These are phyloP conservation scores for Trichoderma harzianum DNA, from an alignment of 2,329 filamentous ascomycete genomes.

Conservation along the genomic window DNA sequence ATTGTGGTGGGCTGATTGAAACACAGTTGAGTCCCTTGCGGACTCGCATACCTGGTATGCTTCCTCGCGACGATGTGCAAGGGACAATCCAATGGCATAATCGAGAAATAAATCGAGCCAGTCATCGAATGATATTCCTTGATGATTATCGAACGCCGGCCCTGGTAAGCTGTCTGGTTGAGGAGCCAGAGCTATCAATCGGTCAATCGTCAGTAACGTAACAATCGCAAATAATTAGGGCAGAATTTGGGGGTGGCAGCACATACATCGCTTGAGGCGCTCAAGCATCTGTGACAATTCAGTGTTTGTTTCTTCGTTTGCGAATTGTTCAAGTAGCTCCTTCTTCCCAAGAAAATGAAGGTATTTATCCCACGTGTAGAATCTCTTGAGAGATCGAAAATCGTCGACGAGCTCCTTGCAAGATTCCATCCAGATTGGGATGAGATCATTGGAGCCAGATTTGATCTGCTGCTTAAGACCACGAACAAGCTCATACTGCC, in stretches of 20 bases:
- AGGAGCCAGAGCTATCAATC: constrained; percentile 33
- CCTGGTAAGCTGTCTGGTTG: constrained; percentile 24
- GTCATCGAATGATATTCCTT: constrained; percentile 73
- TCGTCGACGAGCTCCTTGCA: constrained; percentile 60
- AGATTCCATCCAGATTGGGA: constrained; percentile 54
- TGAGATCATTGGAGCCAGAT: constrained; percentile 42
- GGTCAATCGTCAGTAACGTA: neutral
- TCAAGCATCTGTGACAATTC: constrained; percentile 55
- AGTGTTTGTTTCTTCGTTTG: constrained; percentile 32
- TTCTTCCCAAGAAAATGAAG: constrained; percentile 51
- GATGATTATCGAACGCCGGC: constrained; percentile 49
- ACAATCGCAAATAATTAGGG: neutral
- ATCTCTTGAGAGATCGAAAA: constrained; percentile 60
- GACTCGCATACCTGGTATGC: constrained; percentile 79
- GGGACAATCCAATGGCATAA: constrained; percentile 74
- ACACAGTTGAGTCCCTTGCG: constrained; percentile 77
- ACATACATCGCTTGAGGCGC: constrained; percentile 52
- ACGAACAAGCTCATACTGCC: constrained; percentile 44
- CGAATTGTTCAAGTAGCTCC: constrained; percentile 23
- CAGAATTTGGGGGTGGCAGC: neutral
- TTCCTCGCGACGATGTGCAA: constrained; percentile 62
- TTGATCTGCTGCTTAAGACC: constrained; percentile 42
- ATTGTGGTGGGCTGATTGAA: constrained; percentile 65
- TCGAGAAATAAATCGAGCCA: constrained; percentile 92
- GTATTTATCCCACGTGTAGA: constrained; percentile 66